Evolutionary conservation across 495 filamentous ascomycete species (phyloP).

Genomic region (Lichenothelia convexa): DNA sequence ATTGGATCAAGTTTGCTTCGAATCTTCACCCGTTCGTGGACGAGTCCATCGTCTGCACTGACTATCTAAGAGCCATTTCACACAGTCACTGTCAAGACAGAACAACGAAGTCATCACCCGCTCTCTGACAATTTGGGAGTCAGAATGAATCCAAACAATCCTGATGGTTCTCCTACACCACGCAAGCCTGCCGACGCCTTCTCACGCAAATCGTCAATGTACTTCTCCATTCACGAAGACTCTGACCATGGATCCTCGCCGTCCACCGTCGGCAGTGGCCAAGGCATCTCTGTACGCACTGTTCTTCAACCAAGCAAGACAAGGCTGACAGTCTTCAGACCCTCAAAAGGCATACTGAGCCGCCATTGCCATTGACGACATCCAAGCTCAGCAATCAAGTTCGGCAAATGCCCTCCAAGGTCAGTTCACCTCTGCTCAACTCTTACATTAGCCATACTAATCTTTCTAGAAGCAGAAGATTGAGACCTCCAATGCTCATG

Average conservation of each 20-base stretch:
- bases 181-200: too few species aligned
- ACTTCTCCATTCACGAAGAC: constrained; percentile 10
- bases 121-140: too few species aligned
- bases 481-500: too few species aligned
- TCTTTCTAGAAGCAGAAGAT: constrained; percentile 32
- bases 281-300: background rate
- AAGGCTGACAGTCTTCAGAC: constrained; percentile 10
- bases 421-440: constrained; percentile 5
- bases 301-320: background rate
- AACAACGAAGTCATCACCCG: too few species aligned
- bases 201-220: background rate
- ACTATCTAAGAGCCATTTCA: too few species aligned
- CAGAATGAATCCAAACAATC: too few species aligned
- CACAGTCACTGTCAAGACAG: too few species aligned
- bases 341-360: constrained; percentile 13
- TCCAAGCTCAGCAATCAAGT: constrained; percentile 24
- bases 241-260: constrained; percentile 8
- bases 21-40: too few species aligned
- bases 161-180: constrained; percentile 15
- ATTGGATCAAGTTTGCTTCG: too few species aligned
- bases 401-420: constrained; percentile 11
- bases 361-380: constrained; percentile 21
- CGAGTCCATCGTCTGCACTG: too few species aligned
- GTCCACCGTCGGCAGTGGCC: background rate
- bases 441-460: background rate